phyloP scores from a whole-genome alignment of 106 monocot species.

The Platanthera guangdongensis region DNA sequence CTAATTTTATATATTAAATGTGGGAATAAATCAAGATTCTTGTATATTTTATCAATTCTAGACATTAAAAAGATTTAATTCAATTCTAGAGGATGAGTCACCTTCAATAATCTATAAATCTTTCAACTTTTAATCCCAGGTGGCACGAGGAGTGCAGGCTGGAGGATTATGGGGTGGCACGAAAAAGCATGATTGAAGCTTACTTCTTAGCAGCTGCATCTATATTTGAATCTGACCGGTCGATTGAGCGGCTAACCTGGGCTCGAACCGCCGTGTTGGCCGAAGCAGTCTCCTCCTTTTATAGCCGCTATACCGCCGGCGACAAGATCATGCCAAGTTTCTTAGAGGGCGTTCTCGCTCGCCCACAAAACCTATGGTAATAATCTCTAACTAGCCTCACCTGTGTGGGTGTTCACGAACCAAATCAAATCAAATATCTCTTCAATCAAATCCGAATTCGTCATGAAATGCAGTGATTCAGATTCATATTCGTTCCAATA shows the following conservation, averaged over 20 bases:
- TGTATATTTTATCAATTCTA: no score
- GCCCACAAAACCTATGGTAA: no score
- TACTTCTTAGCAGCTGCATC: constrained; percentile 53
- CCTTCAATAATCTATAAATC: background rate
- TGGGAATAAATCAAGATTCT: no score
- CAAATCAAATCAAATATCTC: no score
- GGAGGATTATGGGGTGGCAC: constrained; percentile 13
- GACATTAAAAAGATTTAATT: no score
- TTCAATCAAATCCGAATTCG: no score
- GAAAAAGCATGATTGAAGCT: constrained; percentile 23
- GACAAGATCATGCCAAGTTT: constrained; percentile 5
- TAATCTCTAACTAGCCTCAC: no score
- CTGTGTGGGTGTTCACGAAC: no score
- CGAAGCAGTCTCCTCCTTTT: constrained; percentile 19
- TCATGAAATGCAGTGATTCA: no score
- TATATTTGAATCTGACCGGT: constrained; percentile 45
- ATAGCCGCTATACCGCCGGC: background rate
- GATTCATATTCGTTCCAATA: no score
- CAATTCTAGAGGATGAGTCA: background rate
- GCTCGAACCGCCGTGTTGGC: constrained; percentile 25
- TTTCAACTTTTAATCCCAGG: constrained; percentile 16
- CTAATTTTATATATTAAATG: no score
- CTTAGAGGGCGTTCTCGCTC: background rate
- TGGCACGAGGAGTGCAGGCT: constrained; percentile 50
- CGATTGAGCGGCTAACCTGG: constrained; percentile 43